Base-by-base conservation (phyloP, 2,329 filamentous ascomycete species). In the Blumeria graminis region DNA sequence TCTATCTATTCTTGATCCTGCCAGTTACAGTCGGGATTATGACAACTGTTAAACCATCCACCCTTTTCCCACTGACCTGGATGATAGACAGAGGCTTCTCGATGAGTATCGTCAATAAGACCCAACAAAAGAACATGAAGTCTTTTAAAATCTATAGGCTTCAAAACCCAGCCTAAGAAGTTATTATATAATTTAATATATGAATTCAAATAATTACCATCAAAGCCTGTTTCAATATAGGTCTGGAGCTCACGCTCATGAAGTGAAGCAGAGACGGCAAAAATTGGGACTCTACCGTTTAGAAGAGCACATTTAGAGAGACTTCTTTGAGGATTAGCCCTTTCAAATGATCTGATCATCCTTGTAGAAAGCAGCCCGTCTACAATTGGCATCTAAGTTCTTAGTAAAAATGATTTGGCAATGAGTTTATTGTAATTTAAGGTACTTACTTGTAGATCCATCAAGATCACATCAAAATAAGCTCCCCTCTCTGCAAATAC, bases 251-350 rank as follows among this genome's bases (percentile, higher is more conserved):
- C 76, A 16, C 73, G 75, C 65, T 94, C 88, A 1, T 84, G 64
- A 1, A 94, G 71, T 0, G 86, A 90, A 7, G 88, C 87, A 0
- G 87, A 94, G 0, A 94, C 86, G 0, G 86, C 88, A 62, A 94
- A 86, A 55, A 94, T 83, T 0, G 88, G 86, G 1, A 89, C 75
- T 35, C 83, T 76, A 28, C 78, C 76, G 55, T 86, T 84, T 1
- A 70, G 65, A 1, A 69, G 64, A 3, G 81, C 81, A 56, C 80
- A 70, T 0, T 69, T 62, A 0, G 84, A 88, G 33, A 84, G 72
- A 0, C 70, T 69, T 6, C 63, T 64, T 48, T 75, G 69, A 55
- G 63, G 64, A 67, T 71, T 70, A 0, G 70, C 70, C 57, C 76
- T 76, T 65, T 93, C 87, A 56, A 76, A 80, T 0, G 78, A 79